Conservation (phyloP, 78 protist species). For the Isochrysis galbana region DNA sequence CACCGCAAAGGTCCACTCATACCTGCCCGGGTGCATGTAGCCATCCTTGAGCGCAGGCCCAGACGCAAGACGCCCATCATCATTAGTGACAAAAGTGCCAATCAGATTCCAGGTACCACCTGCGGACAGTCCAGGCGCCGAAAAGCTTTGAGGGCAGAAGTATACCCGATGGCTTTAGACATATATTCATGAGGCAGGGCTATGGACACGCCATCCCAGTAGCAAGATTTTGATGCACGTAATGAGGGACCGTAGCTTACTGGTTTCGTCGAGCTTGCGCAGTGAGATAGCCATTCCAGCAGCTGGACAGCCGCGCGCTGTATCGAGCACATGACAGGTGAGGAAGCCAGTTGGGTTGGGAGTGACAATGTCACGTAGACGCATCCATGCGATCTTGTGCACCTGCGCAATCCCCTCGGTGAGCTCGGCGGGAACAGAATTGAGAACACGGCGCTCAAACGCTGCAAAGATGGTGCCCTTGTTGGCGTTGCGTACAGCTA, state of each 20-base stretch:
- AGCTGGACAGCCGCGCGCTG: constrained; percentile 11
- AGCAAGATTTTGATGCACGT: too few relatives aligned
- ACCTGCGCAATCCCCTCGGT: neutral
- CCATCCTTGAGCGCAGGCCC: neutral
- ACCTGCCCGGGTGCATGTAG: neutral
- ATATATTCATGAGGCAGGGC: too few relatives aligned
- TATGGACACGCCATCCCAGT: too few relatives aligned
- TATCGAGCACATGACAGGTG: constrained; percentile 25
- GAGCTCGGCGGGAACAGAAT: neutral
- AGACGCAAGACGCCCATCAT: neutral
- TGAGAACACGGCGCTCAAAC: neutral
- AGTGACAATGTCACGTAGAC: neutral
- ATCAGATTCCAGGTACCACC: neutral
- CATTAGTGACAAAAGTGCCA: neutral
- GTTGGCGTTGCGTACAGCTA: constrained; percentile 7
- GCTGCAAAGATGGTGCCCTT: neutral
- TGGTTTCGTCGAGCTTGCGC: too few relatives aligned
- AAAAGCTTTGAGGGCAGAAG: too few relatives aligned
- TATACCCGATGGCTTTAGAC: too few relatives aligned
- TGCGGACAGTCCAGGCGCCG: neutral
- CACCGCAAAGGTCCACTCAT: constrained; percentile 12
- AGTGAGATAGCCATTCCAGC: neutral
- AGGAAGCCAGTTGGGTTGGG: neutral
- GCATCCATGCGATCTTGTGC: constrained; percentile 38
- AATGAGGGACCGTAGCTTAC: too few relatives aligned